Conservation (phyloP, 2,329 filamentous ascomycete genomes). For the Aspergillus persii region DNA sequence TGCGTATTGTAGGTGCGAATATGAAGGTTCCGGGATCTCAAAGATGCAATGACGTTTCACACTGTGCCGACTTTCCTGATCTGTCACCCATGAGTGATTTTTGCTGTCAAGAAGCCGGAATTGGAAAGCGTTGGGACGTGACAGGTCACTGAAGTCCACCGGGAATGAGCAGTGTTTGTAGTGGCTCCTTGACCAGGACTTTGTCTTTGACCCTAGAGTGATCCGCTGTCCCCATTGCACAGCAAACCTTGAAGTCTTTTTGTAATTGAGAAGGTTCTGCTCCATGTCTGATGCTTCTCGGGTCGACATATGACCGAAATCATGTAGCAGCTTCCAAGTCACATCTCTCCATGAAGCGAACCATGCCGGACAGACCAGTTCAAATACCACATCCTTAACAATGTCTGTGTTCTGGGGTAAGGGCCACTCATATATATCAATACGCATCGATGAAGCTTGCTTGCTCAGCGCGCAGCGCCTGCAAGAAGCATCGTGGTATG, state of each 20-base stretch:
- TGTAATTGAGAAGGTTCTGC: conserved; percentile 10
- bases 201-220: conserved; percentile 15
- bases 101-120: conserved; percentile 41
- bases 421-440: conserved; percentile 56
- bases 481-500: conserved; percentile 16
- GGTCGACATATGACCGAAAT: conserved; percentile 32
- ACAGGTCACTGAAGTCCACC: conserved; percentile 33
- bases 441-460: conserved; percentile 38
- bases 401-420: conserved; percentile 35
- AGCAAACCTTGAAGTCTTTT: neutral
- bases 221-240: conserved; percentile 1
- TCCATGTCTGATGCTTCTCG: neutral
- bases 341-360: conserved; percentile 50
- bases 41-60: conserved; percentile 12
- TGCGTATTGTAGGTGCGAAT: conserved; percentile 14
- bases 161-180: conserved; percentile 13
- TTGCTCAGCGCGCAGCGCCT: conserved; percentile 33
- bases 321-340: conserved; percentile 42
- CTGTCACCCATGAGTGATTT: conserved; percentile 13
- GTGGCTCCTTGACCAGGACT: conserved; percentile 17
- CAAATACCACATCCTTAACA: conserved; percentile 51
- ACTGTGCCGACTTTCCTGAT: conserved; percentile 6
- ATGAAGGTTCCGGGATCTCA: conserved; percentile 10
- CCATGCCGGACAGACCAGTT: conserved; percentile 43
- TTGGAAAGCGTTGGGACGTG: conserved; percentile 43